A percentile compares a stretch with the other conserved stretches of the same genome.
These are phyloP conservation scores for Aspergillus sp. DNA, from an alignment of 2,329 filamentous ascomycete genomes.

Conservation along the genomic window DNA sequence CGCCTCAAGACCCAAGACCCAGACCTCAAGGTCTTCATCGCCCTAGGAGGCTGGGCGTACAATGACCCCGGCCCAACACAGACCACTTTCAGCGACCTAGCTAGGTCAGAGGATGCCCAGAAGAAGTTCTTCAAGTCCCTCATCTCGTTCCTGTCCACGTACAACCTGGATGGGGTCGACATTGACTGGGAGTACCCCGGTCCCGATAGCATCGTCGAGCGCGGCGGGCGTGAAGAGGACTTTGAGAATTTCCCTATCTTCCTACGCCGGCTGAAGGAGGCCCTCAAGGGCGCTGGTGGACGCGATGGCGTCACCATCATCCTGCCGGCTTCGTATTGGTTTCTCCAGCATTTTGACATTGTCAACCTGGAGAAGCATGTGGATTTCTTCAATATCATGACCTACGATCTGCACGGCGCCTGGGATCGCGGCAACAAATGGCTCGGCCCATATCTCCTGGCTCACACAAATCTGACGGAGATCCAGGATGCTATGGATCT, in stretches of 20 bases:
- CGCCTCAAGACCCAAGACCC: neutral
- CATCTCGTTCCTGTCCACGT: conserved; percentile 8
- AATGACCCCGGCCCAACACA: conserved; percentile 3
- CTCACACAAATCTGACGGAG: conserved; percentile 16
- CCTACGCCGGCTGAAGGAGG: conserved; percentile 8
- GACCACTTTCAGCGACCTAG: conserved; percentile 14
- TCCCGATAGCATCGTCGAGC: conserved; percentile 11
- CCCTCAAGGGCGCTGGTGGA: conserved; percentile 1
- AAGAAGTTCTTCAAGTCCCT: conserved; percentile 11
- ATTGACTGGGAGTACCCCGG: conserved; percentile 22
- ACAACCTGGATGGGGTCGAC: conserved; percentile 20
- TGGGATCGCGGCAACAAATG: conserved; percentile 11
- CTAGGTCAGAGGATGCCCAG: conserved; percentile 5
- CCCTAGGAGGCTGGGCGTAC: conserved; percentile 10
- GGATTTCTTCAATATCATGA: conserved; percentile 16
- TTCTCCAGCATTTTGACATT: conserved; percentile 15
- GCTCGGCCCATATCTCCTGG: conserved; percentile 5
- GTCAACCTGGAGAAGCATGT: conserved; percentile 4
- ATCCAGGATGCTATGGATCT: conserved; percentile 11
- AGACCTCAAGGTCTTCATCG: conserved; percentile 6
- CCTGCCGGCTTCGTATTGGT: conserved; percentile 17
- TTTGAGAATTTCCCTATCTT: conserved; percentile 13
- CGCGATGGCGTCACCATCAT: conserved; percentile 13
- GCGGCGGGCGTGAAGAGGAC: conserved; percentile 9
- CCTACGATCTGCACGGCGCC: conserved; percentile 16